Percentiles rank a stretch among this genome's conserved stretches.
These are phyloP conservation scores for Cyberlindnera saturnus DNA, from an alignment of 805 yeast species.

Conservation along the genomic window DNA sequence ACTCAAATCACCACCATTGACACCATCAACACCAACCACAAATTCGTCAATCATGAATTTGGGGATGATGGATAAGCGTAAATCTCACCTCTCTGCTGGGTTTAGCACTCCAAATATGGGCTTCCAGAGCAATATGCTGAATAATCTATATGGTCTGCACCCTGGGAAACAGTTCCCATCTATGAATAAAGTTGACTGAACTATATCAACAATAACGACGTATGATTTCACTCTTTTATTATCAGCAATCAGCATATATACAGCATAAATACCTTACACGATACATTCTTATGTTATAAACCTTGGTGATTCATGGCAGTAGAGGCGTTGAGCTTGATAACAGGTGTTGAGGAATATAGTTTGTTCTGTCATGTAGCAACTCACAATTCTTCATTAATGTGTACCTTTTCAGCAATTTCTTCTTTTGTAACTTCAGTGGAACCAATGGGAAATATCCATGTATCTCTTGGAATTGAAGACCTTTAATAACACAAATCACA, in stretches of 20 bases:
- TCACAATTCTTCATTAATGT: conserved; percentile 12
- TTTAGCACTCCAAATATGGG: conserved; percentile 16
- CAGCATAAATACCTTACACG: too few species aligned
- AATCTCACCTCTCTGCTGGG: conserved; percentile 13
- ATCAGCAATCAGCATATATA: neutral
- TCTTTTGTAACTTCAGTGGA: conserved; percentile 57
- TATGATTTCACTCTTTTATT: neutral
- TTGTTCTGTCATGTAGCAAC: neutral
- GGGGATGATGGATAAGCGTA: conserved; percentile 4
- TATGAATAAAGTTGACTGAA: neutral
- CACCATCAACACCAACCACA: neutral
- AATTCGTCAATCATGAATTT: neutral
- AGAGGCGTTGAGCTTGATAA: neutral
- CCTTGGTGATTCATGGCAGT: neutral
- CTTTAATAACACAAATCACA: conserved; percentile 36
- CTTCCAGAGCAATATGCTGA: conserved; percentile 16
- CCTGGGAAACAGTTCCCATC: conserved; percentile 5
- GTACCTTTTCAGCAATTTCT: conserved; percentile 38
- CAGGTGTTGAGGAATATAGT: neutral
- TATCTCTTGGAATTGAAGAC: conserved; percentile 47
- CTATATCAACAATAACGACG: neutral
- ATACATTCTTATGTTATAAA: too few species aligned
- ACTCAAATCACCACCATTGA: neutral
- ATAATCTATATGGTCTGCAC: conserved; percentile 22
- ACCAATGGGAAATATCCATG: conserved; percentile 54